Base-by-base conservation (phyloP, 169 alveolate species). In the Cryptosporidium canis region DNA sequence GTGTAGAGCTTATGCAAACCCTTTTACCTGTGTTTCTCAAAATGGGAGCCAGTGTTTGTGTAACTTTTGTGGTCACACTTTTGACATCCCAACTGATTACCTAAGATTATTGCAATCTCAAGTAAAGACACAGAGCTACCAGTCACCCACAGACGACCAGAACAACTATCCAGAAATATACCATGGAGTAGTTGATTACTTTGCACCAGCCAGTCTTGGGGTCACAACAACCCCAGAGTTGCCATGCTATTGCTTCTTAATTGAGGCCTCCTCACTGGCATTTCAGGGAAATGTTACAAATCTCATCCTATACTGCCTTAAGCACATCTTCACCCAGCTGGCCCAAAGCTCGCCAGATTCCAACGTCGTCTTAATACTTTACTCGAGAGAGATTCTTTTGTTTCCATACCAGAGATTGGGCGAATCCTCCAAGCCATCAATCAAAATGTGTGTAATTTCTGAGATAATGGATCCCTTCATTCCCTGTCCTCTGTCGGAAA, bases 1-100 rank as follows among this genome's bases (percentile, higher is more conserved):
- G 64, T 91, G 93, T 64, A 72, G 90, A 83, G 90, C 90, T 14
- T 91, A 91, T 83, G 83, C 87, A 39, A 85, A 90, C 21, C 92
- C 93, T 31, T 91, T 91, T 64, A 91, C 91, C 83, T 48, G 91
- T 35, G 83, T 91, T 66, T 90, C 93, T 41, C 64, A 77, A 39
- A 83, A 68, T 18, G 92, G 93, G 66, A 85, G 68, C 43, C 91
- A 91, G 39, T 91, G 93, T 68, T 64, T 85, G 35, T 91, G 93
- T 68, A 91, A 85, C 83, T 84, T 91, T 68, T 91, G 93, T 56
- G 91, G 90, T 8, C 90, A 90, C 47, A 82, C 84, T 31, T 91
- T 91, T 83, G 90, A 43, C 66, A 87, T 77, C 21, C 87, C 87
- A 9, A 58, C 58, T 35, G 87, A 77, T 35, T 77, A 77, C 24